Base-by-base conservation (phyloP, 2,329 filamentous ascomycete genomes). In the Sarocladium kiliense region DNA sequence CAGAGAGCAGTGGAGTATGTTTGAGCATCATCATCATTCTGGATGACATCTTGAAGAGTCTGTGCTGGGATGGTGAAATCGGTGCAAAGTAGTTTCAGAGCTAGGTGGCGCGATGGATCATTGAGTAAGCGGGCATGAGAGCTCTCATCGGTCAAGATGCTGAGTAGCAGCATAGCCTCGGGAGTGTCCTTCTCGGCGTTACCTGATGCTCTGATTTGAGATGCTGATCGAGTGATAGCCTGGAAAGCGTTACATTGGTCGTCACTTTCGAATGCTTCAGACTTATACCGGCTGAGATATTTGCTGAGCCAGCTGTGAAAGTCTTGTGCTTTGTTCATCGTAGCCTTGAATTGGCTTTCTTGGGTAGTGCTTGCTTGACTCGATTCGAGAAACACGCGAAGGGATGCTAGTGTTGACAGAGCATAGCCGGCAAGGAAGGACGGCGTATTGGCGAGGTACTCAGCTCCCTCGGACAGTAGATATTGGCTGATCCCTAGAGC, bases 401-500 rank as follows among this genome's bases (percentile, higher is more conserved):
- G 76, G 2, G 90, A 91, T 2, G 91, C 84, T 3, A 97, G 74
- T 0, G 88, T 87, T 1, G 91, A 90, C 18, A 97, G 74, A 1
- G 87, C 81, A 59, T 92, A 88, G 0, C 92, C 93, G 11, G 89
- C 86, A 41, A 95, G 75, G 63, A 97, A 97, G 0, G 85, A 86
- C 1, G 91, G 85, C 0, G 80, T 77, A 30, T 80, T 76, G 3
- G 69, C 71, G 3, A 99, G 75, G 65, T 93, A 85, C 4, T 72
- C 62, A 16, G 74, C 73, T 7, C 93, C 91, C 53, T 81, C 79
- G 5, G 81, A 75, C 14, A 97, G 76, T 1, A 99, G 78, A 69
- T 96, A 97, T 67, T 91, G 88, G 57, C 89, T 85, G 32, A 99
- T 81, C 0, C 92, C 93, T 44, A 97, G 78, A 1, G 89, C 86